These are phyloP conservation scores for Paraconiothyrium brasiliense DNA, from an alignment of 2,329 filamentous ascomycete genomes.

Conservation along the genomic window DNA sequence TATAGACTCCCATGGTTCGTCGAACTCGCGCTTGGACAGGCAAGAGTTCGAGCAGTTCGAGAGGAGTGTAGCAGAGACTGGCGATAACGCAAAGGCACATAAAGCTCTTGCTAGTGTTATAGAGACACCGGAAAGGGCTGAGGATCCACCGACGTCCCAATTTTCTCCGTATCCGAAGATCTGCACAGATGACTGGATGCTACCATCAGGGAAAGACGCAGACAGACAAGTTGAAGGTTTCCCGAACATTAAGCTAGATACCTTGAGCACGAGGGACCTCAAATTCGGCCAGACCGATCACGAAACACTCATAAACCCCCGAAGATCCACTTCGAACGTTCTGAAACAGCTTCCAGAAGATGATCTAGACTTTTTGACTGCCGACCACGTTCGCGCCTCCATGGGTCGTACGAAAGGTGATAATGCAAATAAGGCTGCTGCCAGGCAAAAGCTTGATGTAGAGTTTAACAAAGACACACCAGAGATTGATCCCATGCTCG, in stretches of 20 bases:
- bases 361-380: conserved; percentile 54
- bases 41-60: conserved; percentile 1
- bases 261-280: neutral
- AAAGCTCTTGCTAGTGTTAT: neutral
- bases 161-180: conserved; percentile 8
- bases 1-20: neutral
- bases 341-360: conserved; percentile 47
- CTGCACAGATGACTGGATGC: conserved; percentile 3
- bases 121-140: neutral
- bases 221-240: neutral
- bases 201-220: neutral
- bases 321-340: conserved; percentile 34
- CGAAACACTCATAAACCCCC: neutral
- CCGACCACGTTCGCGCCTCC: conserved; percentile 53
- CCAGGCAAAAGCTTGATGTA: conserved; percentile 39
- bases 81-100: neutral
- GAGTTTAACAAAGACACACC: conserved; percentile 30
- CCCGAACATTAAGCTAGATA: neutral
- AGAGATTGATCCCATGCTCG: conserved; percentile 32
- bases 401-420: conserved; percentile 46
- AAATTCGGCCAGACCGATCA: neutral
- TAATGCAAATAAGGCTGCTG: conserved; percentile 25
- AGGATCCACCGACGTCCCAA: neutral
- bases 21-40: neutral
- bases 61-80: neutral